Evolutionary conservation across 2,329 filamentous ascomycete species (phyloP).

Genomic region (Aspergillus alliaceus): DNA sequence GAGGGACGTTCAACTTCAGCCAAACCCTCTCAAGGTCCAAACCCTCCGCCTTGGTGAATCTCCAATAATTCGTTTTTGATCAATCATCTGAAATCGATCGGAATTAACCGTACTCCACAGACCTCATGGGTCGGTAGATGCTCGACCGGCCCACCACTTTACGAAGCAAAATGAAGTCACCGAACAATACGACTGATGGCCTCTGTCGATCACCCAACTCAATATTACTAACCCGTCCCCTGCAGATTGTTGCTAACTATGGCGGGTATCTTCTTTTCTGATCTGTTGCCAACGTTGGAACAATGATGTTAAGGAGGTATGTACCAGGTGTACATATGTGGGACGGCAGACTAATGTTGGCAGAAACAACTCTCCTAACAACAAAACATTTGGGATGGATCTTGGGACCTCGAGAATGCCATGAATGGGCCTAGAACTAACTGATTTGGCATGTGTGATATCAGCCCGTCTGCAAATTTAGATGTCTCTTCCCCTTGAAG

Average conservation of each 20-base stretch:
- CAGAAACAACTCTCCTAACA: neutral
- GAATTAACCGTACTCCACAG: constrained; percentile 15
- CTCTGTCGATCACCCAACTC: constrained; percentile 5
- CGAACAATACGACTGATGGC: constrained; percentile 10
- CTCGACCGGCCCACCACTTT: constrained; percentile 9
- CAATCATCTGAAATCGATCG: constrained; percentile 5
- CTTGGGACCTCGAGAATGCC: neutral
- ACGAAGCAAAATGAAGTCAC: constrained; percentile 20
- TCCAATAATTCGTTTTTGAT: neutral
- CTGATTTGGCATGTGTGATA: neutral
- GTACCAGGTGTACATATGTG: neutral
- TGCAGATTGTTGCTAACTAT: constrained; percentile 11
- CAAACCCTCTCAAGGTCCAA: neutral
- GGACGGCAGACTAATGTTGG: neutral
- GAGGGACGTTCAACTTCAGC: neutral
- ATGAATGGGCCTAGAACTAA: neutral
- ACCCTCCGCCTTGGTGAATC: neutral
- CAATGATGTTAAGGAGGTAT: neutral
- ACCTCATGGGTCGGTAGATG: constrained; percentile 12
- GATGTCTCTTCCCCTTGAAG: neutral
- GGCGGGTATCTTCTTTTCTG: too few relatives aligned
- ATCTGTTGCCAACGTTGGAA: neutral
- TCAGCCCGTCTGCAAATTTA: neutral
- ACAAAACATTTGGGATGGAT: neutral
- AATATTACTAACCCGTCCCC: constrained; percentile 4